Evolutionary conservation across 768 basidiomycete genomes (phyloP).

Genomic region (Cystobasidium tubakii): DNA sequence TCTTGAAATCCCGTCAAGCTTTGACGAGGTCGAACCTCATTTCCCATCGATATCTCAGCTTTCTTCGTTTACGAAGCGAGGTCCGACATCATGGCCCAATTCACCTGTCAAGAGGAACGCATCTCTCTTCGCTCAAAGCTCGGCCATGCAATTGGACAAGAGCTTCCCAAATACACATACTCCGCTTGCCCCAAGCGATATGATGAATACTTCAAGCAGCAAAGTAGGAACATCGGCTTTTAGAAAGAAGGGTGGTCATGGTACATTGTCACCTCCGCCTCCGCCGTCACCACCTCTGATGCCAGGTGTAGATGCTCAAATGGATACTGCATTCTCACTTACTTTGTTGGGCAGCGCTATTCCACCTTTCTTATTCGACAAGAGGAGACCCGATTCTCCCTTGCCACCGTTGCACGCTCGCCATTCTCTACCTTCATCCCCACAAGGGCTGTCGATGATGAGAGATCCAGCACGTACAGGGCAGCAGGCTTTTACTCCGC

Average conservation of each 20-base stretch:
- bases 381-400: background rate
- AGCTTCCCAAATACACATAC: background rate
- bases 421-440: background rate
- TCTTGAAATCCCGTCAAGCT: background rate
- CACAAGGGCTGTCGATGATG: background rate
- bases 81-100: conserved; percentile 10
- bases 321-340: background rate
- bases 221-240: background rate
- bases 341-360: background rate
- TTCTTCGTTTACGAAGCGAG: background rate
- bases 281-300: background rate
- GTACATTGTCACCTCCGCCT: background rate
- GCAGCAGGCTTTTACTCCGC: no score
- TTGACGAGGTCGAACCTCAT: background rate
- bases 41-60: background rate
- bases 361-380: background rate
- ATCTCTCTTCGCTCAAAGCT: background rate
- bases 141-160: background rate
- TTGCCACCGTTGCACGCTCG: background rate
- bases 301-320: background rate
- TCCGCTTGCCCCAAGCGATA: background rate
- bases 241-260: background rate
- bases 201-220: background rate
- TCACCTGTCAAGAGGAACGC: conserved; percentile 6
- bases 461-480: no score